phyloP scores from a whole-genome alignment of 257 asterid genomes.

The Agastache rugosa region DNA sequence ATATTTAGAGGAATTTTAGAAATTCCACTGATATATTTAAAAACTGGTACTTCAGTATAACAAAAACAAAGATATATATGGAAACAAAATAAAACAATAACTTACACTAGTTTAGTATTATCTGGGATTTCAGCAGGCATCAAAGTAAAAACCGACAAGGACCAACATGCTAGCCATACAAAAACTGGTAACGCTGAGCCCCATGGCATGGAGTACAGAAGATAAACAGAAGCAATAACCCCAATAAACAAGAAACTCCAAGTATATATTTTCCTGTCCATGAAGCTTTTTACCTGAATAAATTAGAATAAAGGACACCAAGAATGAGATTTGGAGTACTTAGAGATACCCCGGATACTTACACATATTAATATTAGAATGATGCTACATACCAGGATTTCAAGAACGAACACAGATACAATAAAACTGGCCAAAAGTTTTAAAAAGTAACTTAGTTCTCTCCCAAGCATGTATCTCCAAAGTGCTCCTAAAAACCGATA shows the following conservation, averaged over 20 bases:
- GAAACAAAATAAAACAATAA: background rate
- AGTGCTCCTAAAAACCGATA: slow-evolving; percentile 70
- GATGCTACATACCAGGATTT: slow-evolving; percentile 72
- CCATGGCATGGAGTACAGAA: slow-evolving; percentile 58
- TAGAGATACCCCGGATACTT: slow-evolving; percentile 25
- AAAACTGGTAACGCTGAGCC: slow-evolving; percentile 62
- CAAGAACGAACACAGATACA: slow-evolving; percentile 75
- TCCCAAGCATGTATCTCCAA: slow-evolving; percentile 57
- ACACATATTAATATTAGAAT: slow-evolving; percentile 25
- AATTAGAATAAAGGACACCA: slow-evolving; percentile 27
- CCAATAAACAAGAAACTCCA: slow-evolving; percentile 86
- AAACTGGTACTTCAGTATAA: slow-evolving; percentile 4
- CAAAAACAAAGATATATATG: background rate
- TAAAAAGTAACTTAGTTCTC: slow-evolving; percentile 51
- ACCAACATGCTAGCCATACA: slow-evolving; percentile 79
- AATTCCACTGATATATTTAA: background rate
- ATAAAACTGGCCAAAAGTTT: slow-evolving; percentile 55
- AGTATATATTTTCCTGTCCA: slow-evolving; percentile 80
- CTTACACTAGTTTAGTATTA: slow-evolving; percentile 88
- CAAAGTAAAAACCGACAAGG: slow-evolving; percentile 80
- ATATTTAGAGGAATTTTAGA: slow-evolving; percentile 4
- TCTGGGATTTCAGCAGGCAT: slow-evolving; percentile 99
- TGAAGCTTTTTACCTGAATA: slow-evolving; percentile 89
- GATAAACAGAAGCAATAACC: slow-evolving; percentile 67
- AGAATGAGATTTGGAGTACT: slow-evolving; percentile 30